Base-by-base conservation (phyloP, 73 alveolate species). In the Paramecium biaurelia region DNA sequence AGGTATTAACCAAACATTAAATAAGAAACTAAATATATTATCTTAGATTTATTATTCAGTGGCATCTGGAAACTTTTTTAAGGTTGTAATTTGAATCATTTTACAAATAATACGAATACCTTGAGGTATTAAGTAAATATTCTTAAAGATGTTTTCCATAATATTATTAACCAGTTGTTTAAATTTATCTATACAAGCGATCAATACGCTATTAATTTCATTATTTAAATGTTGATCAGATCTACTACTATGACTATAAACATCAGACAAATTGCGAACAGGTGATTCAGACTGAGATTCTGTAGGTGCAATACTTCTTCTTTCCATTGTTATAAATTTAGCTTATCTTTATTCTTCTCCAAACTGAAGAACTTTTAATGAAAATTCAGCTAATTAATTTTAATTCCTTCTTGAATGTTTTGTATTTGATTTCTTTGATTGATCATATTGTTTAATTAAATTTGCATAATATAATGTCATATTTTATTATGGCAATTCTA, bases 1-100 rank as follows among this genome's bases (percentile, higher is more conserved):
- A 20, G 86, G 86, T 72, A 72, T 72, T 8, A 72, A 20, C 86
- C 86, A 72, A 72, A 72, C 86, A 72, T 72, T 72, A 37, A 72
- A 72, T 72, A 72, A 42, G 26, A 72, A 72, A 38, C 86, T 72
- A 38, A 72, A 72, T 6, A 72, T 72, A 72, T 72, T 72, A 4
- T 72, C 86, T 72, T 72, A 38, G 21, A 72, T 18, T 72, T 72
- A 34, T 72, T 72, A 72, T 72, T 72, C 86, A 20, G 86, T 72
- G 14, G 58, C 58, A 15, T 72, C 58, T 9, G 56, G 56, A 18
- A 35, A 38, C 26, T 72, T 72, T 72, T 38, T 34, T 34, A 35
- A 18, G 28, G 35, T 20, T 21, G 38, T 15, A 15, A 72, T 34
- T 72, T 72, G 10, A 72, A 72, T 72, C 86, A 72, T 72, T 42